Percentiles rank a stretch among this genome's conserved stretches.
Conservation (phyloP, 1,139 yeast genomes). For the Hemisphaericaspora lyxosophila region DNA sequence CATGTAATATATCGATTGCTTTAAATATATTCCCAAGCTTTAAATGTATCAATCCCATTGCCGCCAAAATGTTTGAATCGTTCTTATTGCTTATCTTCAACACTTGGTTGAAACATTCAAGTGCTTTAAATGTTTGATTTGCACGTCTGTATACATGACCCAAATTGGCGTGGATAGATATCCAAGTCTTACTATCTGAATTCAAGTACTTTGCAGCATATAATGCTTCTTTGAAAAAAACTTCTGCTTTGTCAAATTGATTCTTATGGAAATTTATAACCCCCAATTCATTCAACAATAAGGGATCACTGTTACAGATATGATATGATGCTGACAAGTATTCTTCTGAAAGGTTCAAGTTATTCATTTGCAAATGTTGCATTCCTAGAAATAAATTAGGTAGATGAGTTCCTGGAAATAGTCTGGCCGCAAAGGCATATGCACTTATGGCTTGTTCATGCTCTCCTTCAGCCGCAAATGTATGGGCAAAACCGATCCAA, state of each 20-base stretch:
- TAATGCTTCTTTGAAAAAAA: conserved; percentile 69
- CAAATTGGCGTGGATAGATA: conserved; percentile 81
- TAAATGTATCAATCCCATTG: conserved; percentile 80
- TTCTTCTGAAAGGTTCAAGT: conserved; percentile 80
- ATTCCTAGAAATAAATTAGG: conserved; percentile 91
- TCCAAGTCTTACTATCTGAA: conserved; percentile 81
- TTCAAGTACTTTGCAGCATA: conserved; percentile 67
- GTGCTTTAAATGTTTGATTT: conserved; percentile 62
- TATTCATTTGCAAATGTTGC: conserved; percentile 91
- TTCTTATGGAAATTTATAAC: conserved; percentile 80
- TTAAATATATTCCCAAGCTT: conserved; percentile 62
- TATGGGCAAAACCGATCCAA: conserved; percentile 98
- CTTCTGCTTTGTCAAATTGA: conserved; percentile 68
- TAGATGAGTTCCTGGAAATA: conserved; percentile 91
- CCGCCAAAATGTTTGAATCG: conserved; percentile 76
- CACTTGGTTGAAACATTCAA: conserved; percentile 76
- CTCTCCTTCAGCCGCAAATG: conserved; percentile 96
- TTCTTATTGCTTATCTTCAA: conserved; percentile 60
- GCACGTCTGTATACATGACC: conserved; percentile 87
- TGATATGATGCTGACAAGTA: conserved; percentile 74
- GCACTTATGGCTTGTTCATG: conserved; percentile 98
- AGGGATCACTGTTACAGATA: conserved; percentile 82
- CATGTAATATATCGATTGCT: conserved; percentile 78
- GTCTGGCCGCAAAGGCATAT: conserved; percentile 90
- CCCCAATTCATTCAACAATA: conserved; percentile 87